Evolutionary conservation across 495 filamentous ascomycete genomes (phyloP).

Genomic region (Penicillium nucicola): DNA sequence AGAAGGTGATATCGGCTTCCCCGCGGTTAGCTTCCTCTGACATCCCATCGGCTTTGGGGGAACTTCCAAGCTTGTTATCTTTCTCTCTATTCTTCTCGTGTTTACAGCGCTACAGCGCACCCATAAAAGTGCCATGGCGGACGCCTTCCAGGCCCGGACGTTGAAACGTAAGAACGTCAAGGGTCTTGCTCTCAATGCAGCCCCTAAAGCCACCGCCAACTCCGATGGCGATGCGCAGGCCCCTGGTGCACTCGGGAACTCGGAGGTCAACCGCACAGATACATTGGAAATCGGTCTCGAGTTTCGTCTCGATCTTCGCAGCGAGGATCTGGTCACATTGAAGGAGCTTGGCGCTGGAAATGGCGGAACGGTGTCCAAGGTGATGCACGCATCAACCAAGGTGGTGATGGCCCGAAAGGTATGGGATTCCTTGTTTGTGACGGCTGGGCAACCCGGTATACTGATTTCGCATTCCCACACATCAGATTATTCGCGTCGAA

Average conservation of each 20-base stretch:
- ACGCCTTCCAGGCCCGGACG: constrained; percentile 81
- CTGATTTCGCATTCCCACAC: constrained; percentile 6
- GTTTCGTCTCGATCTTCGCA: constrained; percentile 87
- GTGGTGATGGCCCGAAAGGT: constrained; percentile 98
- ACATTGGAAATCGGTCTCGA: constrained; percentile 96
- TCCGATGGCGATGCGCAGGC: constrained; percentile 58
- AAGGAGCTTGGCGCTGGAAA: constrained; percentile 96
- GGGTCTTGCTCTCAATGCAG: constrained; percentile 77
- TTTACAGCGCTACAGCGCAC: no score
- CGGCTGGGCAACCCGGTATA: neutral
- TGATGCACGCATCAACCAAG: constrained; percentile 89
- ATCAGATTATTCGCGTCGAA: constrained; percentile 93
- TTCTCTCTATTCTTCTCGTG: constrained; percentile 1
- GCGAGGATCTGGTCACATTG: constrained; percentile 86
- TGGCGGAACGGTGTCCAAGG: constrained; percentile 97
- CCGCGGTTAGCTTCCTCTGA: constrained; percentile 27
- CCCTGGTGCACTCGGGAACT: constrained; percentile 58
- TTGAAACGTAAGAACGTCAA: constrained; percentile 98
- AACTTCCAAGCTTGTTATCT: neutral
- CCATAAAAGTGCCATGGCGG: constrained; percentile 62
- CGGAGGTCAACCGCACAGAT: constrained; percentile 59
- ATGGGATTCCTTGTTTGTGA: constrained; percentile 18
- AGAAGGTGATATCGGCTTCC: constrained; percentile 34
- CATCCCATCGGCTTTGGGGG: constrained; percentile 16
- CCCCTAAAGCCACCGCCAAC: constrained; percentile 56